Conservation (phyloP, 1,139 yeast genomes). For the Geotrichum candidum region DNA sequence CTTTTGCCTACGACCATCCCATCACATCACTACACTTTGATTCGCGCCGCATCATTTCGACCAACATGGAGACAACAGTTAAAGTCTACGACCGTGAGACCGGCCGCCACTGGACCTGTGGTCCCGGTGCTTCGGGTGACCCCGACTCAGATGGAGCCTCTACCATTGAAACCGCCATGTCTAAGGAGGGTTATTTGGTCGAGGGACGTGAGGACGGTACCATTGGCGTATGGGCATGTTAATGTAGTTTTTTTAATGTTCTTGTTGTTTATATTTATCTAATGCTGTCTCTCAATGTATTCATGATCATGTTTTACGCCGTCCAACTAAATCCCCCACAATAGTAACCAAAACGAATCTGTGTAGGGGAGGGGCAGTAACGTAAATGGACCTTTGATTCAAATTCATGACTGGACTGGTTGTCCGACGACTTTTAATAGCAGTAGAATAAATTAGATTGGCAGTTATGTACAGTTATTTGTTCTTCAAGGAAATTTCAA, state of each 20-base stretch:
- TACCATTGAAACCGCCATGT: constrained; percentile 41
- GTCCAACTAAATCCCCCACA: neutral
- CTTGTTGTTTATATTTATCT: neutral
- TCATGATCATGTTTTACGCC: neutral
- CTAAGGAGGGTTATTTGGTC: constrained; percentile 55
- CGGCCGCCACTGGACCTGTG: constrained; percentile 49
- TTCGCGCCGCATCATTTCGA: constrained; percentile 46
- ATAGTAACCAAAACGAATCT: no score
- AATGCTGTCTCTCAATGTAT: neutral
- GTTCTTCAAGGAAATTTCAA: neutral
- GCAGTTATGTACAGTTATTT: neutral
- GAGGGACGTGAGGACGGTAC: constrained; percentile 57
- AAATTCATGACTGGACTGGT: no score
- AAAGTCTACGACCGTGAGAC: constrained; percentile 52
- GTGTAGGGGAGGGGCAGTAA: neutral
- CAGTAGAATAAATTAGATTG: neutral
- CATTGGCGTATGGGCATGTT: constrained; percentile 55
- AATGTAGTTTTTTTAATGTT: constrained; percentile 1
- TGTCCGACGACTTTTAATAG: no score
- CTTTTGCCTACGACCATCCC: constrained; percentile 51
- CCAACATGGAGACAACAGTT: constrained; percentile 45
- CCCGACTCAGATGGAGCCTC: constrained; percentile 22
- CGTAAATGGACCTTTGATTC: no score
- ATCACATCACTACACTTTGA: constrained; percentile 53
- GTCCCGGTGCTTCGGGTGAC: constrained; percentile 36